phyloP scores from a whole-genome alignment of 345 rosid species.

The Reutealis trisperma region DNA sequence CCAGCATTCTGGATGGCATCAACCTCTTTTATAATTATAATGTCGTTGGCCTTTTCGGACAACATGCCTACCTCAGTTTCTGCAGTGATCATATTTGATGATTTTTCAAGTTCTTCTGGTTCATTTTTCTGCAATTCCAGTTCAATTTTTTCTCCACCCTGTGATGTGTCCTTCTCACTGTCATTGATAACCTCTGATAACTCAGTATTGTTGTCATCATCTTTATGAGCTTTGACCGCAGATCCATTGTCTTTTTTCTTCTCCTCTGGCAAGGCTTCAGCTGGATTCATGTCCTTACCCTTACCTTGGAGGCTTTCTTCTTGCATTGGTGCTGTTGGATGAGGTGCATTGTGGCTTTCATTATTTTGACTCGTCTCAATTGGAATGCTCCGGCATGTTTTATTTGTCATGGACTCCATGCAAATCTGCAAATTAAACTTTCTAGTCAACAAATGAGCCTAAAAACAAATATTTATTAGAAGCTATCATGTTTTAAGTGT shows the following conservation, averaged over 20 bases:
- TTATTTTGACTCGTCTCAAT: constrained; percentile 4
- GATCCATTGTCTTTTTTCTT: constrained; percentile 19
- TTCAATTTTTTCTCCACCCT: constrained; percentile 13
- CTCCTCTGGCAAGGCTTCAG: constrained; percentile 11
- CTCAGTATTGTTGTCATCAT: background rate
- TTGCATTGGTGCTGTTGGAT: constrained; percentile 5
- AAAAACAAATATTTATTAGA: background rate
- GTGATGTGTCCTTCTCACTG: constrained; percentile 1
- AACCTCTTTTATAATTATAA: background rate
- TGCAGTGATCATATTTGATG: background rate
- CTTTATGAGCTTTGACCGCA: background rate
- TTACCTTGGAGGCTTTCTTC: constrained; percentile 13
- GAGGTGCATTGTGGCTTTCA: constrained; percentile 9
- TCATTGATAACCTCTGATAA: background rate
- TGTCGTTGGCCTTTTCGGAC: background rate
- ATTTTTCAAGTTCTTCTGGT: background rate
- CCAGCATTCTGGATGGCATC: background rate
- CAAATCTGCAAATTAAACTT: constrained; percentile 18
- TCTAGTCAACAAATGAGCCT: constrained; percentile 10
- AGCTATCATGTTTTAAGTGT: background rate
- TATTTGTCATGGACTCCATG: constrained; percentile 3
- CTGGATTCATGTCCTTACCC: constrained; percentile 3
- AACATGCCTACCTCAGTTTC: background rate
- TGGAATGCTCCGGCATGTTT: constrained; percentile 12
- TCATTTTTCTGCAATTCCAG: constrained; percentile 3